Conservation (phyloP, 139 green algal genomes). For the Tetratostichococcus sp. region DNA sequence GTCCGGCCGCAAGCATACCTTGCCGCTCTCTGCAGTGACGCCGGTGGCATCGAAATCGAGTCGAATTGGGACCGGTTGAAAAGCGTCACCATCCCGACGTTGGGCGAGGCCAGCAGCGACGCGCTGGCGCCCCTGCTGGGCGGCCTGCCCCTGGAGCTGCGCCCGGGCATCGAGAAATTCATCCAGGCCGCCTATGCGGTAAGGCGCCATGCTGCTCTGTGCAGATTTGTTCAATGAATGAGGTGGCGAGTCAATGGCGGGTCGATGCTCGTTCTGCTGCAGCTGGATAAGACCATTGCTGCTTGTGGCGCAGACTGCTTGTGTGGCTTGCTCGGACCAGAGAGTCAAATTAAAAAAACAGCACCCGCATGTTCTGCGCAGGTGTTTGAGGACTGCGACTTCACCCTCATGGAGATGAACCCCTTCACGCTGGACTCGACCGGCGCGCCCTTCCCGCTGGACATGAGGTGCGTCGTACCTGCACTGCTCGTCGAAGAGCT, state of each 20-base stretch:
- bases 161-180: slow-evolving; percentile 64
- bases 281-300: too few species aligned
- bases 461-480: slow-evolving; percentile 39
- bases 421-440: slow-evolving; percentile 78
- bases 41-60: slow-evolving; percentile 86
- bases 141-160: slow-evolving; percentile 64
- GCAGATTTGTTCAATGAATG: neutral
- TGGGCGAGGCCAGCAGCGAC: slow-evolving; percentile 15
- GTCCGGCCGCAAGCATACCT: too few species aligned
- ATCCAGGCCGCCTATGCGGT: slow-evolving; percentile 35
- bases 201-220: neutral
- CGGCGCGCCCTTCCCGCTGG: slow-evolving; percentile 62
- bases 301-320: too few species aligned
- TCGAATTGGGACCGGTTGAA: slow-evolving; percentile 91
- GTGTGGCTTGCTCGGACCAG: too few species aligned
- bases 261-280: too few species aligned
- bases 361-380: slow-evolving; percentile 6
- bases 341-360: too few species aligned
- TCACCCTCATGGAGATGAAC: slow-evolving; percentile 92
- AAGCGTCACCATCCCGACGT: slow-evolving; percentile 44
- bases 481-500: too few species aligned
- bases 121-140: slow-evolving; percentile 65
- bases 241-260: too few species aligned
- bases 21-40: slow-evolving; percentile 72
- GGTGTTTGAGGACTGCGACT: slow-evolving; percentile 81